Conservation (phyloP, 345 rosid genomes). For the Crucihimalaya himalaica region DNA sequence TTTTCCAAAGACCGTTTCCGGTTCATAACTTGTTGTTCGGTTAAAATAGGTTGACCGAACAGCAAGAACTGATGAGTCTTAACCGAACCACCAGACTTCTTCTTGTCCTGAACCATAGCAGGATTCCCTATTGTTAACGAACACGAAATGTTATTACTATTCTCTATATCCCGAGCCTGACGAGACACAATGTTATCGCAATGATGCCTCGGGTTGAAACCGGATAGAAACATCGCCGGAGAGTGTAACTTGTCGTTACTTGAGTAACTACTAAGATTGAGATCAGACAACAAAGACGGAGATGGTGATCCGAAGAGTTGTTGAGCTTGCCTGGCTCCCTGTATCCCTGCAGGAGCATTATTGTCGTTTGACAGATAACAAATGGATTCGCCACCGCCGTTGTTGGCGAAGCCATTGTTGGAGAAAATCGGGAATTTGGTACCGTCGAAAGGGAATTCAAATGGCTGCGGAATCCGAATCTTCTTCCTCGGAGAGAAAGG, state of each 20-base stretch:
- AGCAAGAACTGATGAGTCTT: slow-evolving; percentile 76
- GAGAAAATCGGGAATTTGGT: slow-evolving; percentile 52
- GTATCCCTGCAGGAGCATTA: slow-evolving; percentile 91
- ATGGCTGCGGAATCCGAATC: slow-evolving; percentile 61
- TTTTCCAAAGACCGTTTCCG: slow-evolving; percentile 43
- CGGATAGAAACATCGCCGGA: slow-evolving; percentile 56
- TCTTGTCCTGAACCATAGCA: slow-evolving; percentile 46
- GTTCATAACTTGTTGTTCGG: slow-evolving; percentile 48
- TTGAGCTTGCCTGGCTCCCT: slow-evolving; percentile 99
- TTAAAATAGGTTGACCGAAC: slow-evolving; percentile 84
- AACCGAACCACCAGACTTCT: slow-evolving; percentile 52
- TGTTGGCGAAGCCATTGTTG: slow-evolving; percentile 55
- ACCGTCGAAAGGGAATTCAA: slow-evolving; percentile 59
- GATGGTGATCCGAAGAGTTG: slow-evolving; percentile 59
- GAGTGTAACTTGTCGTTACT: slow-evolving; percentile 61
- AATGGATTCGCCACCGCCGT: slow-evolving; percentile 56
- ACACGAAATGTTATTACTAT: slow-evolving; percentile 63
- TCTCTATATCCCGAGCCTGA: slow-evolving; percentile 35
- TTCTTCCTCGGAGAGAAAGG: slow-evolving; percentile 92
- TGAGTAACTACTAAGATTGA: slow-evolving; percentile 50
- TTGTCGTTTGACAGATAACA: slow-evolving; percentile 53
- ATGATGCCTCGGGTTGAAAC: slow-evolving; percentile 53
- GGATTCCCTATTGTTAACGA: slow-evolving; percentile 73
- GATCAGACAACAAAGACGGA: slow-evolving; percentile 61
- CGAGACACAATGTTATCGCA: slow-evolving; percentile 43